Conservation (phyloP, 1,284 basidiomycete species). For the Cutaneotrichosporon sp. region DNA sequence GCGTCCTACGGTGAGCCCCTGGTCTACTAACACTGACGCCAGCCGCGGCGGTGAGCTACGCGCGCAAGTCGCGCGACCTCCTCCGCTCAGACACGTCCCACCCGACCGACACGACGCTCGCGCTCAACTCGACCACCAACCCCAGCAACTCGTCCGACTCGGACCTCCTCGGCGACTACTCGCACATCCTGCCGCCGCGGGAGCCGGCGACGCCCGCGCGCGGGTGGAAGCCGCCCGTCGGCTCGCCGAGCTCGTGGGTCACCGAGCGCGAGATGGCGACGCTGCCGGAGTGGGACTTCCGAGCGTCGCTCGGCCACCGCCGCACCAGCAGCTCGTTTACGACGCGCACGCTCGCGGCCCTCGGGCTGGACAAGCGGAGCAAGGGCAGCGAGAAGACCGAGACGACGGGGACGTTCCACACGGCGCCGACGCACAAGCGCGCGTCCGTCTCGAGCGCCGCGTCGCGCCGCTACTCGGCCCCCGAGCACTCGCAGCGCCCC, state of each 20-base stretch:
- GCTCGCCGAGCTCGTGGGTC: conserved; percentile 14
- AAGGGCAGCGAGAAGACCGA: background rate
- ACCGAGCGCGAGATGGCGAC: conserved; percentile 1
- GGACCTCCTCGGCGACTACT: background rate
- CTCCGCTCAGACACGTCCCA: background rate
- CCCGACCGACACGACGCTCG: background rate
- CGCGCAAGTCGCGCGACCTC: background rate
- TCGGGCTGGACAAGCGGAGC: background rate
- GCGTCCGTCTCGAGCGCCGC: background rate
- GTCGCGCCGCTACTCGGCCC: background rate
- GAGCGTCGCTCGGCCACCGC: background rate
- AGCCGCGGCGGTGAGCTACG: conserved; percentile 1
- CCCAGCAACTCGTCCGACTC: too few relatives aligned
- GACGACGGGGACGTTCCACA: background rate
- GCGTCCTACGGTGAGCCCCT: background rate
- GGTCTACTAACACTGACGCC: background rate
- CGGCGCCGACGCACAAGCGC: background rate
- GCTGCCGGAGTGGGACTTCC: conserved; percentile 19
- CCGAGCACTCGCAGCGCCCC: background rate
- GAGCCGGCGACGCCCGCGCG: background rate
- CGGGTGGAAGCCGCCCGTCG: background rate
- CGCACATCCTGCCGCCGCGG: background rate
- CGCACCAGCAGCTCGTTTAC: background rate
- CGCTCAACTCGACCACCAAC: too few relatives aligned
- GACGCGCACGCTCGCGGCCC: background rate